Conservation (phyloP, 2,329 filamentous ascomycete species). For the Fusarium sp. region DNA sequence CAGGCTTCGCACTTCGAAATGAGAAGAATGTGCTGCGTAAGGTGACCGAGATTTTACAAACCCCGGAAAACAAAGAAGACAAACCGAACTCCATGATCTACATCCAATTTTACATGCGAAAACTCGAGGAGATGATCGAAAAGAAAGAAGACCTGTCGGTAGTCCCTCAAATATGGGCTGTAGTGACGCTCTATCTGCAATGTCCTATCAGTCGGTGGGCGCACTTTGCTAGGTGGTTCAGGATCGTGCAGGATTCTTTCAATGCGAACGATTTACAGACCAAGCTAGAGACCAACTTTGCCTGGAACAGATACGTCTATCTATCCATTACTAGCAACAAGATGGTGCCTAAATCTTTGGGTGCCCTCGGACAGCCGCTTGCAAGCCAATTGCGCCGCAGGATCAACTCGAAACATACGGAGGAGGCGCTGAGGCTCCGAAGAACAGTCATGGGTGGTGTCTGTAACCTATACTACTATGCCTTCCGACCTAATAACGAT, state of each 20-base stretch:
- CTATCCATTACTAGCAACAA: constrained; percentile 74
- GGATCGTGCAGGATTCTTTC: constrained; percentile 84
- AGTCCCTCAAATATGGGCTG: constrained; percentile 91
- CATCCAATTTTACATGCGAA: constrained; percentile 74
- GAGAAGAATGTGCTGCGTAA: constrained; percentile 76
- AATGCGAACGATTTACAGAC: constrained; percentile 79
- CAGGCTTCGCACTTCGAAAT: constrained; percentile 75
- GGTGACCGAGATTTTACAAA: constrained; percentile 72
- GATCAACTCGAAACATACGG: constrained; percentile 65
- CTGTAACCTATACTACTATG: constrained; percentile 85
- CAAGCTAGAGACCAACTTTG: constrained; percentile 81
- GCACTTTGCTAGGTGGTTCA: constrained; percentile 79
- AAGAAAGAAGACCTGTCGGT: constrained; percentile 63
- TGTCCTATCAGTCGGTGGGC: constrained; percentile 76
- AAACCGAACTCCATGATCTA: constrained; percentile 55
- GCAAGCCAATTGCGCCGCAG: constrained; percentile 76
- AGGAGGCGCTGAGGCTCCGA: constrained; percentile 63
- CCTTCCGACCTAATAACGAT: constrained; percentile 77
- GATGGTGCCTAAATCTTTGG: constrained; percentile 56
- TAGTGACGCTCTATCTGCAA: constrained; percentile 82
- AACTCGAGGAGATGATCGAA: constrained; percentile 76
- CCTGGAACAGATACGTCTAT: constrained; percentile 88
- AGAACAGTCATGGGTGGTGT: constrained; percentile 74
- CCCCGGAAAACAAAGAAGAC: constrained; percentile 64
- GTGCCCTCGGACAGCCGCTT: constrained; percentile 73